Percentiles rank a stretch among this genome's conserved stretches.
Conservation (phyloP, 768 basidiomycete species). For the Artomyces pyxidatus region DNA sequence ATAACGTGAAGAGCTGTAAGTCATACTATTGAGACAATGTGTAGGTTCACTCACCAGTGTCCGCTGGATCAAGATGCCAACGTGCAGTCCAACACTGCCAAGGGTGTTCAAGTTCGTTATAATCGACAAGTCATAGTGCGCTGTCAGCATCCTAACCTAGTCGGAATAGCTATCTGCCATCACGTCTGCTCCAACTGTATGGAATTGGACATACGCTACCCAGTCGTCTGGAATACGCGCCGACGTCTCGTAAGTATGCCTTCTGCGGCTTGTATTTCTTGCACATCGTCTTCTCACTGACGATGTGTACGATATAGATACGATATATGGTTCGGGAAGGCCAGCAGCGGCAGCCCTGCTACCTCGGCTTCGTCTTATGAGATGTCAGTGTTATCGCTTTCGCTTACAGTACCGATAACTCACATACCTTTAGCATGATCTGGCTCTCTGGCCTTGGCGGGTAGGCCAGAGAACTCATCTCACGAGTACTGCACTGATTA, state of each 20-base stretch:
- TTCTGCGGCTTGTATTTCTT: background rate
- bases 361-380: constrained; percentile 41
- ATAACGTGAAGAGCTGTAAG: constrained; percentile 51
- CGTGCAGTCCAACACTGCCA: constrained; percentile 35
- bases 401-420: background rate
- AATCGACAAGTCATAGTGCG: background rate
- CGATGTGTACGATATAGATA: constrained; percentile 26
- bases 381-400: constrained; percentile 29
- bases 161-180: constrained; percentile 31
- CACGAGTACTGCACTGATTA: background rate
- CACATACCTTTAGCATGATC: constrained; percentile 37
- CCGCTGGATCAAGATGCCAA: constrained; percentile 36
- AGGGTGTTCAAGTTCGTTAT: constrained; percentile 36
- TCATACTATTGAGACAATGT: background rate
- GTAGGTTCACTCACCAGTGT: background rate
- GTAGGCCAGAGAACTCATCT: constrained; percentile 23
- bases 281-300: background rate
- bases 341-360: constrained; percentile 37
- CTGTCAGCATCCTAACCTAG: background rate
- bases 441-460: constrained; percentile 51
- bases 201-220: constrained; percentile 42
- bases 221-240: constrained; percentile 40
- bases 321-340: constrained; percentile 45
- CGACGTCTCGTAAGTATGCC: constrained; percentile 37
- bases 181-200: constrained; percentile 38